Evolutionary conservation across 208 protist genomes (phyloP), one percentile per base, ranked within the genome.

Genomic region (Jaenimonas drosophilae): DNA sequence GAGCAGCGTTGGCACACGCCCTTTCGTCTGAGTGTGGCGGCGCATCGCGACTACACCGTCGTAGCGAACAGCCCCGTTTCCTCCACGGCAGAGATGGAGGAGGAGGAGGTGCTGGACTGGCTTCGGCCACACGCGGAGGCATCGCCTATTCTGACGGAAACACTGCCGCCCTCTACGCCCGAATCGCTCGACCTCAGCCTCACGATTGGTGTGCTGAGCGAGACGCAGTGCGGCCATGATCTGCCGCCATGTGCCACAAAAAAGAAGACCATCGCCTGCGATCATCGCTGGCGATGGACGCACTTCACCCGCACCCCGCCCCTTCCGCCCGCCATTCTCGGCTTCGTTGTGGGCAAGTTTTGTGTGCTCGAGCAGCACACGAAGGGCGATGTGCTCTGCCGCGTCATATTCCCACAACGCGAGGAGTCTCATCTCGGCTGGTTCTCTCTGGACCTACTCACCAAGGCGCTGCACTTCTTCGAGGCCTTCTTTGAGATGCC

Each of bases 291-390:
- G 16, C 58, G 51, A 9, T 59, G 52, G 33, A 44, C 47, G 47
- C 45, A 38, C 9, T 90, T 90, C 45, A 40, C 59, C 25, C 30
- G 21, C 0, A 90, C 80, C 0, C 65, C 80, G 9, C 47, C 23
- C 1, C 36, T 90, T n/a, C 64, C 69, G 42, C 76, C 70, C 1
- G 83, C 60, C 54, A 56, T 86, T 29, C 30, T 90, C 50, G 68
- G 63, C 23, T 96, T 97, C 41, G 61, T 86, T 12, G 75, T 97
- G 21, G 95, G 96, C 41, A 77, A 91, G 31, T 96, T 97, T 55
- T 67, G 82, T 14, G 79, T 80, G 37, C 44, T 98, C 17, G 79
- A 90, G 58, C 51, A 64, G 51, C 53, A 48, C 49, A 60, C 64
- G 9, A 39, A 48, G 12, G 61, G 65, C 2, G 46, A 58, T 0